A percentile compares a stretch with the other conserved stretches of the same genome.
These are phyloP conservation scores for Nematodospora anomalae DNA, from an alignment of 1,139 yeast genomes.

Conservation along the genomic window DNA sequence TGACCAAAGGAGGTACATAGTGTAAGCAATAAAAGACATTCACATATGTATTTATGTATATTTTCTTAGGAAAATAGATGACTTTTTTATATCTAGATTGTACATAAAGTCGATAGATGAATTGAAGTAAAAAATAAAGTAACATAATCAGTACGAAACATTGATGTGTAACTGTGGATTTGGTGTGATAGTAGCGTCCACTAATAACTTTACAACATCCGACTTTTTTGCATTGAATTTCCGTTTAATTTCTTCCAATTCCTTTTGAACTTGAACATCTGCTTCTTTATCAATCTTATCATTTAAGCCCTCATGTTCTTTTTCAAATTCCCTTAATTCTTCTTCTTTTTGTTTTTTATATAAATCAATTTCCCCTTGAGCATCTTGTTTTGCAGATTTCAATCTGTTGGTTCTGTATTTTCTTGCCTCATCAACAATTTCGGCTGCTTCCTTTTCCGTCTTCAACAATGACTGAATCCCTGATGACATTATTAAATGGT, in stretches of 20 bases:
- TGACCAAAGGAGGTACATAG: conserved; percentile 32
- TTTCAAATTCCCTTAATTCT: conserved; percentile 74
- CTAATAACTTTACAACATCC: conserved; percentile 70
- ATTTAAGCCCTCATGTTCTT: conserved; percentile 65
- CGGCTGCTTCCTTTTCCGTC: conserved; percentile 97
- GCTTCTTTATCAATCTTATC: conserved; percentile 73
- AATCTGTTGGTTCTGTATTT: conserved; percentile 81
- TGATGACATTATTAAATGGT: conserved; percentile 33
- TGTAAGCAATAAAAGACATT: neutral
- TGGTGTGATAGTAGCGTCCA: conserved; percentile 79
- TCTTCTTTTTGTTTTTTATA: conserved; percentile 83
- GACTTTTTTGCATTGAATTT: conserved; percentile 63
- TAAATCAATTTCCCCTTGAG: conserved; percentile 82
- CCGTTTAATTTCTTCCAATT: conserved; percentile 60
- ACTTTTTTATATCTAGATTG: neutral
- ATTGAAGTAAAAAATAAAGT: neutral
- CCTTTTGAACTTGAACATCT: conserved; percentile 58
- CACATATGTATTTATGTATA: conserved; percentile 1
- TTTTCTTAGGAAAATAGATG: conserved; percentile 1
- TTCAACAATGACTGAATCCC: conserved; percentile 44
- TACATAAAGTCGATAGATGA: neutral
- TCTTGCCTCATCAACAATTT: conserved; percentile 89
- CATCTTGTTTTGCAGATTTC: conserved; percentile 93
- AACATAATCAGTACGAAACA: conserved; percentile 36
- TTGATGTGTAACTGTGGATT: conserved; percentile 81